Evolutionary conservation across 768 basidiomycete species (phyloP).

Genomic region (Trametes villosa): DNA sequence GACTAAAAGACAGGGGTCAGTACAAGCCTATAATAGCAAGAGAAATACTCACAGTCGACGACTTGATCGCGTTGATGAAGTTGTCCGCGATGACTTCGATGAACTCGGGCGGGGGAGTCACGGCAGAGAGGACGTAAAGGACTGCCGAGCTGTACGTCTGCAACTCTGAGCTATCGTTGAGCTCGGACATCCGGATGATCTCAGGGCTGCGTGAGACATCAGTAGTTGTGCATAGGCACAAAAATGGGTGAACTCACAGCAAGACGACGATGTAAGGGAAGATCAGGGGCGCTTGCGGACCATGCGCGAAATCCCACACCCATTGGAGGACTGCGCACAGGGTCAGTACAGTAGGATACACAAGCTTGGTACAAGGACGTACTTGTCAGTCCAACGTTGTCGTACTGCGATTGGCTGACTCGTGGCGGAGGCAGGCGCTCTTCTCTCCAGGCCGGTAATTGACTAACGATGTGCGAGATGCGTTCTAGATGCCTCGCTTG

Average conservation of each 20-base stretch:
- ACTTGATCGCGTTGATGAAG: slow-evolving; percentile 74
- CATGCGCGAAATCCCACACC: slow-evolving; percentile 79
- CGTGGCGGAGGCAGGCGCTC: slow-evolving; percentile 85
- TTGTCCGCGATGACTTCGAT: slow-evolving; percentile 62
- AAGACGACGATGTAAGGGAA: slow-evolving; percentile 80
- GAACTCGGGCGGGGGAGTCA: slow-evolving; percentile 72
- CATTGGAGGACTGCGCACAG: slow-evolving; percentile 67
- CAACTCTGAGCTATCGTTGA: slow-evolving; percentile 83
- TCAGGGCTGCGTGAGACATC: slow-evolving; percentile 62
- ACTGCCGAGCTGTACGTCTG: slow-evolving; percentile 82
- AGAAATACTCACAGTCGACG: slow-evolving; percentile 61
- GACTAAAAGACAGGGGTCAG: slow-evolving; percentile 52
- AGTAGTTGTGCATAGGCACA: slow-evolving; percentile 4
- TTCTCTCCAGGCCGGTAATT: slow-evolving; percentile 71
- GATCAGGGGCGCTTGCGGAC: slow-evolving; percentile 71
- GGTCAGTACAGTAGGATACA: background rate
- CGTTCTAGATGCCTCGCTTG: slow-evolving; percentile 58
- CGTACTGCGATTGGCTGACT: slow-evolving; percentile 86
- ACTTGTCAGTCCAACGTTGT: slow-evolving; percentile 89
- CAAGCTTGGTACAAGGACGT: slow-evolving; percentile 31
- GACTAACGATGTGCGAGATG: slow-evolving; percentile 57
- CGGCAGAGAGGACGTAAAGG: slow-evolving; percentile 79
- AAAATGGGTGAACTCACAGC: slow-evolving; percentile 54
- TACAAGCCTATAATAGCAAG: slow-evolving; percentile 5
- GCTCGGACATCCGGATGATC: slow-evolving; percentile 87